These are phyloP conservation scores for Senna tora DNA, from an alignment of 306 rosid species.

Conservation along the genomic window DNA sequence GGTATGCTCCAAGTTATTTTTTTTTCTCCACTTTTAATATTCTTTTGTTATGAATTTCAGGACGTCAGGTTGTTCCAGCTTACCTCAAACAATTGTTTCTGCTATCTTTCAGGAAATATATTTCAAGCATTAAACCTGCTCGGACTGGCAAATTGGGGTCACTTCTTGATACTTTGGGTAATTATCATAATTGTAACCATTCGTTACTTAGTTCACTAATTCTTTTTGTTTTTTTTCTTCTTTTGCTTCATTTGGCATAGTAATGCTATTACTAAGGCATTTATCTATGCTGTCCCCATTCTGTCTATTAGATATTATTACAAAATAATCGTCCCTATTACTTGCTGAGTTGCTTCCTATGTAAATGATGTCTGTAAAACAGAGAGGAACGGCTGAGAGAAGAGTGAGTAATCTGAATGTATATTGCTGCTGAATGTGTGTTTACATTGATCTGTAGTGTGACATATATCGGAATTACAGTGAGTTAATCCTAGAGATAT, in stretches of 20 bases:
- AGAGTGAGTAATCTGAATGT: no score
- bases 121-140: conserved; percentile 75
- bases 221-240: neutral
- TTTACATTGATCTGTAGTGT: no score
- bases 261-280: neutral
- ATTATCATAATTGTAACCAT: conserved; percentile 29
- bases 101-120: conserved; percentile 70
- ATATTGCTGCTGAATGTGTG: no score
- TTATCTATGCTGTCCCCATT: conserved; percentile 10
- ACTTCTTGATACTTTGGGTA: conserved; percentile 71
- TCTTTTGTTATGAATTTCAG: conserved; percentile 10
- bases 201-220: conserved; percentile 26
- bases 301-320: conserved; percentile 12
- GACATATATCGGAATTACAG: no score
- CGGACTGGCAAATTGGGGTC: conserved; percentile 70
- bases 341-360: conserved; percentile 10
- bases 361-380: conserved; percentile 20
- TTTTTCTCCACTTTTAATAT: neutral
- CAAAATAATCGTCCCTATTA: conserved; percentile 6
- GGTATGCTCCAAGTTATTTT: conserved; percentile 55
- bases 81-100: conserved; percentile 20
- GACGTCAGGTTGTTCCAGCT: conserved; percentile 17
- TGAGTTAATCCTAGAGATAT: no score
- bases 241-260: neutral
- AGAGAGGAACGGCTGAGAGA: no score